Conservation (phyloP, 2,329 filamentous ascomycete species). For the Trichoderma koningii region DNA sequence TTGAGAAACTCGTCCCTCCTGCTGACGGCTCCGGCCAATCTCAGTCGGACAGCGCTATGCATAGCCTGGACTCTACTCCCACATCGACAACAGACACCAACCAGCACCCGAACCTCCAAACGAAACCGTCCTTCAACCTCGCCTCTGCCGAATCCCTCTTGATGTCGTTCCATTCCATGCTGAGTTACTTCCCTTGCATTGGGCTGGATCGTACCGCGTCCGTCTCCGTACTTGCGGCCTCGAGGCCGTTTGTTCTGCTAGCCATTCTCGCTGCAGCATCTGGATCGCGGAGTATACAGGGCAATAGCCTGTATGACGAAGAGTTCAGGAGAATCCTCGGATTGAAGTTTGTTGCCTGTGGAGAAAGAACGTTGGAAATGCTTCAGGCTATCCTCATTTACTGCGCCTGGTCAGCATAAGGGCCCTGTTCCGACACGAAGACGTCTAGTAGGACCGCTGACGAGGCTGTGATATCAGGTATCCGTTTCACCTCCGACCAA, state of each 20-base stretch:
- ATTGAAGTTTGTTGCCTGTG: conserved; percentile 57
- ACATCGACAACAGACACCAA: conserved; percentile 36
- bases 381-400: conserved; percentile 61
- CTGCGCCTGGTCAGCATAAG: conserved; percentile 52
- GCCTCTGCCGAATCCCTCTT: conserved; percentile 54
- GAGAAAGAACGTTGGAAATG: conserved; percentile 59
- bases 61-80: conserved; percentile 34
- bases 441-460: not conserved
- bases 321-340: conserved; percentile 60
- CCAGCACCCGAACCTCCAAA: conserved; percentile 44
- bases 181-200: conserved; percentile 49
- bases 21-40: conserved; percentile 33
- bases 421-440: no score
- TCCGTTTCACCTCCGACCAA: conserved; percentile 56
- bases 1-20: conserved; percentile 46
- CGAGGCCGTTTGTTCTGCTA: conserved; percentile 56
- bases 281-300: conserved; percentile 50
- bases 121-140: conserved; percentile 57
- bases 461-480: conserved; percentile 45
- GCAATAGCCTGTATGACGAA: conserved; percentile 57
- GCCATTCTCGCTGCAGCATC: conserved; percentile 56
- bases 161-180: conserved; percentile 47
- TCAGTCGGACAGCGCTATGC: conserved; percentile 29
- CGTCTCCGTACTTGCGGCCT: conserved; percentile 47
- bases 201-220: conserved; percentile 44